Percentiles rank a stretch among this genome's conserved stretches.
Evolutionary conservation across 129 eudicot species (phyloP).

Genomic region (Kitagawia praeruptora): DNA sequence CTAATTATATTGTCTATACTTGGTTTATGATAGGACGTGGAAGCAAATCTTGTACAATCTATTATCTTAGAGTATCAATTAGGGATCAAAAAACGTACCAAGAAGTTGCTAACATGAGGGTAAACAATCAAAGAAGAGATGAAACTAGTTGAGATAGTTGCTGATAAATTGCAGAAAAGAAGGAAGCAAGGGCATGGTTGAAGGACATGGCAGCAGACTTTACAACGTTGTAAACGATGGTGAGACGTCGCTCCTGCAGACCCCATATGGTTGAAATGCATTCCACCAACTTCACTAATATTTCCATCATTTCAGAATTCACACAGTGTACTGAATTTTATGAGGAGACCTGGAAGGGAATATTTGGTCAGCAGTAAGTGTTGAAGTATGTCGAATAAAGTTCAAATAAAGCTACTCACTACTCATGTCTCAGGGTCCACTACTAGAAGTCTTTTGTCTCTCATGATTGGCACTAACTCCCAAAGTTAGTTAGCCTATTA

Average conservation of each 20-base stretch:
- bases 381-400: no score
- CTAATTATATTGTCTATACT: background rate
- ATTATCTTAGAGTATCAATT: background rate
- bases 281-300: slow-evolving; percentile 9
- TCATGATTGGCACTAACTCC: no score
- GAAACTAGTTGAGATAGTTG: slow-evolving; percentile 1
- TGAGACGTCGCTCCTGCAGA: slow-evolving; percentile 26
- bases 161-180: background rate
- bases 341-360: background rate
- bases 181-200: slow-evolving; percentile 13
- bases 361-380: background rate
- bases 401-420: no score
- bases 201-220: slow-evolving; percentile 19
- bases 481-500: no score
- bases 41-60: background rate
- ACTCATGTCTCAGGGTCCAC: no score
- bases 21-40: background rate
- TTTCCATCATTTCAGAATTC: background rate
- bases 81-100: background rate
- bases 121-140: background rate
- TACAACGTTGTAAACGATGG: slow-evolving; percentile 14
- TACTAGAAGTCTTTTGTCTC: no score
- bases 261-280: slow-evolving; percentile 21
- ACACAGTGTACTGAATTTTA: background rate
- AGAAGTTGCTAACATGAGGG: background rate